phyloP scores from a whole-genome alignment of 352 stramenopile genomes.

The Paralagenidium karlingii region DNA sequence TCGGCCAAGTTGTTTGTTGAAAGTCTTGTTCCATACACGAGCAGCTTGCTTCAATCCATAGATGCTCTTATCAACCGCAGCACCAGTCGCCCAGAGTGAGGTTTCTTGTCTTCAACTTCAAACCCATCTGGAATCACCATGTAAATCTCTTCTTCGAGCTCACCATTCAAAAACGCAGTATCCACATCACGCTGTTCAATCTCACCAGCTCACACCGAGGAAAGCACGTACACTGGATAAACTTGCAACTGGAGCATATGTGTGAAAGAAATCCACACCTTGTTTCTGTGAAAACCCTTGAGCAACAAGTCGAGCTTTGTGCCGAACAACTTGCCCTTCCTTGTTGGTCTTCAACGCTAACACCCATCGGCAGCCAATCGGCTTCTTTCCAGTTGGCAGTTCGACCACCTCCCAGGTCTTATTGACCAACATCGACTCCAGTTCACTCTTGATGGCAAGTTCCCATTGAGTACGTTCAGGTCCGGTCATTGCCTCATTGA shows the following conservation, averaged over 20 bases:
- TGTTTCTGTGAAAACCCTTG: conserved; percentile 5
- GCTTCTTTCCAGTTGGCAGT: conserved; percentile 1
- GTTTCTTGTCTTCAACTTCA: background rate
- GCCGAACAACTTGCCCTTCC: conserved; percentile 1
- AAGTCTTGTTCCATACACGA: conserved; percentile 12
- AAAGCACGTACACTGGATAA: background rate
- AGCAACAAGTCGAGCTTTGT: conserved; percentile 7
- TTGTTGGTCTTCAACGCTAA: conserved; percentile 2
- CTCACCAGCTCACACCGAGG: background rate
- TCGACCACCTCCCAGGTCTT: background rate
- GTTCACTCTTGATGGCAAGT: background rate
- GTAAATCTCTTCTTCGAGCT: conserved; percentile 1
- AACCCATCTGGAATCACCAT: background rate
- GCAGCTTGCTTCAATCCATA: conserved; percentile 11
- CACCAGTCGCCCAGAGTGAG: no score
- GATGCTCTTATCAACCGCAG: background rate
- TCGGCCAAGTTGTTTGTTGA: conserved; percentile 5
- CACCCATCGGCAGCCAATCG: conserved; percentile 5
- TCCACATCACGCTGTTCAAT: background rate
- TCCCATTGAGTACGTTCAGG: background rate
- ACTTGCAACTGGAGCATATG: conserved; percentile 4
- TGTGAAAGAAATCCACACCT: conserved; percentile 6
- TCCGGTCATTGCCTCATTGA: conserved; percentile 2
- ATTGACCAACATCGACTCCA: background rate
- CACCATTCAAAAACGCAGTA: background rate